A percentile compares a stretch with the other conserved stretches of the same genome.
phyloP scores from a whole-genome alignment of 805 yeast species.

The Barnettozyma californica region DNA sequence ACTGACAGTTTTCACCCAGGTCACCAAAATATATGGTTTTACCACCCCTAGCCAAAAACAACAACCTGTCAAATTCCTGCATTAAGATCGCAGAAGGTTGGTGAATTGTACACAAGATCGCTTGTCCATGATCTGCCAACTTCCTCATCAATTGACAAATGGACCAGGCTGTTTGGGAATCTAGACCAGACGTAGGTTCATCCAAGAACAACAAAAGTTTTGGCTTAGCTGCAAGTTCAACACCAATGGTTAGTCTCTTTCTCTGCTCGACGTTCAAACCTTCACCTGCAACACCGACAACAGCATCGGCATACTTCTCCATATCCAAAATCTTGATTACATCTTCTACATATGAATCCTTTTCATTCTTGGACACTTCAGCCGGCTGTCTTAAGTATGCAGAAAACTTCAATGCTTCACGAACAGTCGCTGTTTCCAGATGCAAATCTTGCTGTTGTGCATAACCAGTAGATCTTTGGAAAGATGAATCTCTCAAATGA shows the following conservation, averaged over 20 bases:
- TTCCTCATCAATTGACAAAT: constrained; percentile 56
- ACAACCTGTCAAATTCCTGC: constrained; percentile 71
- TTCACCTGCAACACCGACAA: constrained; percentile 71
- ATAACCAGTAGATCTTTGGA: constrained; percentile 50
- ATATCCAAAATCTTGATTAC: constrained; percentile 59
- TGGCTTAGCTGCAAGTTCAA: constrained; percentile 62
- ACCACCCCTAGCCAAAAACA: constrained; percentile 68
- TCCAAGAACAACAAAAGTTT: constrained; percentile 53
- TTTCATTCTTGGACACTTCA: constrained; percentile 45
- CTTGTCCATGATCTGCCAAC: constrained; percentile 55
- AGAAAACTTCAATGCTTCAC: constrained; percentile 64
- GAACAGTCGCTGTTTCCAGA: constrained; percentile 59
- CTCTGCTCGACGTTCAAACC: constrained; percentile 61
- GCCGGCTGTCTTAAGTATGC: constrained; percentile 65
- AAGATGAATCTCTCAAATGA: constrained; percentile 49
- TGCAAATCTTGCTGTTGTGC: constrained; percentile 77
- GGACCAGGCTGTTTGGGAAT: constrained; percentile 65
- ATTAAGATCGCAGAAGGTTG: constrained; percentile 80
- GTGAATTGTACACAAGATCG: constrained; percentile 70
- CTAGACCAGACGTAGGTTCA: constrained; percentile 67
- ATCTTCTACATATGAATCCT: constrained; percentile 60
- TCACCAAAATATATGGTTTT: constrained; percentile 73
- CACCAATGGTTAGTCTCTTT: constrained; percentile 62
- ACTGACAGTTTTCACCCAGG: constrained; percentile 51
- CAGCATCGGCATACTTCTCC: constrained; percentile 61